These are phyloP conservation scores for Amanita rimosa DNA, from an alignment of 768 basidiomycete genomes.

Conservation along the genomic window DNA sequence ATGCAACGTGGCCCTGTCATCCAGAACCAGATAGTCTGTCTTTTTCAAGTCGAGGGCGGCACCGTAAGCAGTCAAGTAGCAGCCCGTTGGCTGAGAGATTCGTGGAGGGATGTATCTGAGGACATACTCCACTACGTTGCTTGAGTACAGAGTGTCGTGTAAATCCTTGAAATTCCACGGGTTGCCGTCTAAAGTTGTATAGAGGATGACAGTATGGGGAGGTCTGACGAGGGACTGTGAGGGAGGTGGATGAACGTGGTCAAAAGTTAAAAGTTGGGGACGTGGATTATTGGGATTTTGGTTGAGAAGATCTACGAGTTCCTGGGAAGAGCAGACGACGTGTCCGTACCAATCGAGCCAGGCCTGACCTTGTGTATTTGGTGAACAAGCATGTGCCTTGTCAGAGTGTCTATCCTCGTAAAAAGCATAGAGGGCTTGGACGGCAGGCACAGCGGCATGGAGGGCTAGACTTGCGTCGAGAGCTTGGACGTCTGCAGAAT, in stretches of 20 bases:
- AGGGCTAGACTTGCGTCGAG: slow-evolving; percentile 68
- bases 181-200: slow-evolving; percentile 40
- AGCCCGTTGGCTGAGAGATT: slow-evolving; percentile 11
- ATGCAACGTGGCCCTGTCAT: slow-evolving; percentile 50
- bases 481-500: slow-evolving; percentile 37
- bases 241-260: slow-evolving; percentile 57
- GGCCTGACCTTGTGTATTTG: slow-evolving; percentile 29
- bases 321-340: slow-evolving; percentile 57
- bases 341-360: slow-evolving; percentile 85
- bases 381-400: background rate
- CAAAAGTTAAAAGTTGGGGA: slow-evolving; percentile 58
- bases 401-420: slow-evolving; percentile 33
- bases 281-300: slow-evolving; percentile 22
- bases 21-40: slow-evolving; percentile 90
- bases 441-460: slow-evolving; percentile 67
- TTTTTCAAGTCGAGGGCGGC: slow-evolving; percentile 91
- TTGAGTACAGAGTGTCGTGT: slow-evolving; percentile 47
- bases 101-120: slow-evolving; percentile 54
- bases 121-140: slow-evolving; percentile 56
- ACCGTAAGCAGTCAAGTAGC: slow-evolving; percentile 78
- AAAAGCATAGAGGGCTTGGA: slow-evolving; percentile 76
- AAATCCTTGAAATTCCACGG: slow-evolving; percentile 62
- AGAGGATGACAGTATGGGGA: slow-evolving; percentile 62
- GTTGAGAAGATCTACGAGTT: slow-evolving; percentile 40
- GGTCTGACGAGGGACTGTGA: slow-evolving; percentile 33